phyloP scores from a whole-genome alignment of 176 grass and related monocot species.

The Cenchrus fungigraminus region DNA sequence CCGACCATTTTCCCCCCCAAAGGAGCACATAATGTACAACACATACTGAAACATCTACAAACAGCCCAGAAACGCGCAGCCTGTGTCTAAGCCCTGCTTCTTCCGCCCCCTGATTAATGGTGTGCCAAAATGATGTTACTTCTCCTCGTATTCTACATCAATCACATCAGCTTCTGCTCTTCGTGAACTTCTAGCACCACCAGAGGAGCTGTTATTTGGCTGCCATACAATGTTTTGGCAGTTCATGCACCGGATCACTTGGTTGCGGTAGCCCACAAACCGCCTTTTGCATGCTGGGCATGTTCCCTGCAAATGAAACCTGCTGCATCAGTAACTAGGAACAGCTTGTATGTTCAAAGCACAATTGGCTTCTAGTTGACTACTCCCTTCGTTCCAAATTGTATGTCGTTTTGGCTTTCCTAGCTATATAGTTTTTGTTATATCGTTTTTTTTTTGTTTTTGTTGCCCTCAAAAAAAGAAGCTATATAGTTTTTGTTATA shows the following conservation, averaged over 20 bases:
- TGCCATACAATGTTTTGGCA: constrained; percentile 97
- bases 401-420: no score
- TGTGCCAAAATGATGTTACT: constrained; percentile 43
- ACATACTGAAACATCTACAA: constrained; percentile 6
- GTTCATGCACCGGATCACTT: constrained; percentile 84
- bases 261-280: constrained; percentile 78
- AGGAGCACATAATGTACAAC: constrained; percentile 43
- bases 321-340: constrained; percentile 13
- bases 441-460: no score
- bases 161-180: constrained; percentile 80
- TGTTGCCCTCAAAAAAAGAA: no score
- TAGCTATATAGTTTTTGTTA: no score
- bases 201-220: constrained; percentile 63
- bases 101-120: neutral
- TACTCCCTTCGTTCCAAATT: neutral
- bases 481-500: no score
- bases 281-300: constrained; percentile 85
- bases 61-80: neutral
- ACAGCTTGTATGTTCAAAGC: constrained; percentile 5
- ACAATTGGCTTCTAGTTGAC: neutral
- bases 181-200: constrained; percentile 50
- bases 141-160: constrained; percentile 93
- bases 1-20: neutral
- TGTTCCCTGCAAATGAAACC: constrained; percentile 64
- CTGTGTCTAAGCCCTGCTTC: neutral